Evolutionary conservation across 2,329 filamentous ascomycete genomes (phyloP).

Genomic region (Nigrospora sphaerica): DNA sequence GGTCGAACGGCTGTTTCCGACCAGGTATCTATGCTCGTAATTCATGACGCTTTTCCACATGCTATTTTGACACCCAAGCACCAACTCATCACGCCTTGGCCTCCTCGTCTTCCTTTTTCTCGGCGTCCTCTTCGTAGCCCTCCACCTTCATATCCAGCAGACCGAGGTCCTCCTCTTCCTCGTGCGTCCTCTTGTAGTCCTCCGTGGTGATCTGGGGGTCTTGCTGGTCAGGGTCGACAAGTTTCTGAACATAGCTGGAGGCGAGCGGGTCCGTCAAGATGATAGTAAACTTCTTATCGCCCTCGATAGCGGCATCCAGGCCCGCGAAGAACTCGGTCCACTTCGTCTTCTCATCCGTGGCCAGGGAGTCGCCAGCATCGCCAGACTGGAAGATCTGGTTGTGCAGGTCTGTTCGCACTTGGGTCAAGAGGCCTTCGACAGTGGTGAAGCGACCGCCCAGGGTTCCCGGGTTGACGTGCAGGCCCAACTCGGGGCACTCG

Average conservation of each 20-base stretch:
- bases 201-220: conserved; percentile 78
- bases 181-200: conserved; percentile 79
- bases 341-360: conserved; percentile 52
- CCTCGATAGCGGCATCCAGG: conserved; percentile 71
- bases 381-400: conserved; percentile 78
- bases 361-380: conserved; percentile 75
- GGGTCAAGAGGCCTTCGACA: conserved; percentile 85
- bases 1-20: not conserved
- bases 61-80: not conserved
- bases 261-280: conserved; percentile 83
- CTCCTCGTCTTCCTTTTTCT: not conserved
- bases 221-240: conserved; percentile 60
- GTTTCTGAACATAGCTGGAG: conserved; percentile 87
- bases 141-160: conserved; percentile 90
- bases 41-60: not conserved
- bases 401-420: conserved; percentile 85
- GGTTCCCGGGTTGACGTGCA: conserved; percentile 87
- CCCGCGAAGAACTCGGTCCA: conserved; percentile 79
- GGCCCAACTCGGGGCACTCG: conserved; percentile 77
- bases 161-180: conserved; percentile 91
- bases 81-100: not conserved
- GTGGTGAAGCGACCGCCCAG: conserved; percentile 96
- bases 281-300: conserved; percentile 73
- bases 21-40: conserved; percentile 2
- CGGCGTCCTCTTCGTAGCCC: conserved; percentile 60